Evolutionary conservation across 139 green algal genomes (phyloP).

Genomic region (Auxenochlorella pyrenoidosa): DNA sequence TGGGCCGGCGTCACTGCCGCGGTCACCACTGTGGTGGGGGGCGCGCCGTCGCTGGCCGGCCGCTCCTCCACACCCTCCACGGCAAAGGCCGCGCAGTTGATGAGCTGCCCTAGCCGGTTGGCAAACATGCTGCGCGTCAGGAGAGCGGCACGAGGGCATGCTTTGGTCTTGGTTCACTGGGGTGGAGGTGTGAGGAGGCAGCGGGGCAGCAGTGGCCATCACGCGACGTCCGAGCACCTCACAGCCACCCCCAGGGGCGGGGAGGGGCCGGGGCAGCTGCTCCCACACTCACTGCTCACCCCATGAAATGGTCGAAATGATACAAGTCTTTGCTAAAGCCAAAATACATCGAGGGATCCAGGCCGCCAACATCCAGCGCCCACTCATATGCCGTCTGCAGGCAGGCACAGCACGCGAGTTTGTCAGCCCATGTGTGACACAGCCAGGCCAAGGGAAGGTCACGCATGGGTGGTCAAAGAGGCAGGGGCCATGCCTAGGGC

Average conservation of each 20-base stretch:
- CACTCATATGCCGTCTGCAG: slow-evolving; percentile 85
- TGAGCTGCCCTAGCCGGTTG: slow-evolving; percentile 49
- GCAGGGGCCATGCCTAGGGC: too few relatives aligned
- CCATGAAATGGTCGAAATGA: slow-evolving; percentile 79
- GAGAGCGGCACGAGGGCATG: background rate
- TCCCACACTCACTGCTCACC: background rate
- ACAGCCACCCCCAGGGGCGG: too few relatives aligned
- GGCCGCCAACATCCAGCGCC: slow-evolving; percentile 71
- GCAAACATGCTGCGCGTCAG: slow-evolving; percentile 41
- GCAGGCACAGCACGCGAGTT: too few relatives aligned
- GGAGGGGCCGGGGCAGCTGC: too few relatives aligned
- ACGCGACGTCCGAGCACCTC: too few relatives aligned
- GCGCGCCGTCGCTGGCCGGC: background rate
- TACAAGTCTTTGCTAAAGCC: slow-evolving; percentile 58
- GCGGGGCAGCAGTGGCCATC: too few relatives aligned
- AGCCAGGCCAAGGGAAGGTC: too few relatives aligned
- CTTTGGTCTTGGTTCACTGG: background rate
- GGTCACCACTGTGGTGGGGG: background rate
- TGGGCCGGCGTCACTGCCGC: slow-evolving; percentile 37
- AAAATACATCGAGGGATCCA: slow-evolving; percentile 70
- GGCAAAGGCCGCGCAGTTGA: slow-evolving; percentile 41
- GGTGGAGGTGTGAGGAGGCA: background rate
- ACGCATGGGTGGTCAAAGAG: too few relatives aligned
- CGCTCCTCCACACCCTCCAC: slow-evolving; percentile 17
- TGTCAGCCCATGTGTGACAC: too few relatives aligned